These are phyloP conservation scores for Pezicula radicicola DNA, from an alignment of 2,329 filamentous ascomycete genomes.

Conservation along the genomic window DNA sequence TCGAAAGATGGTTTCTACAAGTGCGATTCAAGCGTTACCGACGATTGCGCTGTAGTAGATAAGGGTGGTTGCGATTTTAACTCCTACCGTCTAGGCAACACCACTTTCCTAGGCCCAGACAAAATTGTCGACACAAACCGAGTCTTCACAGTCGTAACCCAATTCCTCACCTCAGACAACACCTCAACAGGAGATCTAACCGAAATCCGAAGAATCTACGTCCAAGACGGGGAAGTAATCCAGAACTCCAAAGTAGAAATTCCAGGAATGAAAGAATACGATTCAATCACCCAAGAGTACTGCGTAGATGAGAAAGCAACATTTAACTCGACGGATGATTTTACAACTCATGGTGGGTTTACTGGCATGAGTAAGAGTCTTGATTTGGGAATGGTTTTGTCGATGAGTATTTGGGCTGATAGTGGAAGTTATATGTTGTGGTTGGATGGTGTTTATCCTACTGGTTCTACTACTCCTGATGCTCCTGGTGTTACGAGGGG, in stretches of 20 bases:
- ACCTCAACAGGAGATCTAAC: constrained; percentile 46
- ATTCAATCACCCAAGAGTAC: constrained; percentile 52
- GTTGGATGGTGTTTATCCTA: constrained; percentile 65
- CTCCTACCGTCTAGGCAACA: constrained; percentile 52
- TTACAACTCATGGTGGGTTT: constrained; percentile 52
- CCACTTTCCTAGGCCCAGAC: constrained; percentile 51
- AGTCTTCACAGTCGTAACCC: constrained; percentile 55
- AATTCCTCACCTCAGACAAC: constrained; percentile 49
- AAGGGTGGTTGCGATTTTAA: constrained; percentile 60
- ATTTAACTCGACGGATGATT: constrained; percentile 50
- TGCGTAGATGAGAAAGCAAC: constrained; percentile 50
- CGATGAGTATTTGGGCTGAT: constrained; percentile 53
- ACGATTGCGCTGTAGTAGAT: constrained; percentile 41
- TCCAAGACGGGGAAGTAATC: constrained; percentile 51
- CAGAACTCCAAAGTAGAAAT: constrained; percentile 43
- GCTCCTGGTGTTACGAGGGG: constrained; percentile 48
- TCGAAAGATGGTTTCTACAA: constrained; percentile 7
- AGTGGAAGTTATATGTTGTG: constrained; percentile 66
- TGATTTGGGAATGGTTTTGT: constrained; percentile 54
- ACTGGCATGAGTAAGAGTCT: constrained; percentile 51
- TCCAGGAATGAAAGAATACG: constrained; percentile 39
- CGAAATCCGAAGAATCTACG: constrained; percentile 52
- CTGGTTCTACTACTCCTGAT: constrained; percentile 31
- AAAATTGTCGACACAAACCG: constrained; percentile 47
- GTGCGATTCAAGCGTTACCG: not conserved